Evolutionary conservation across 257 asterid species (phyloP), one percentile per base, ranked within the genome.

Genomic region (Coffea eugenioides): DNA sequence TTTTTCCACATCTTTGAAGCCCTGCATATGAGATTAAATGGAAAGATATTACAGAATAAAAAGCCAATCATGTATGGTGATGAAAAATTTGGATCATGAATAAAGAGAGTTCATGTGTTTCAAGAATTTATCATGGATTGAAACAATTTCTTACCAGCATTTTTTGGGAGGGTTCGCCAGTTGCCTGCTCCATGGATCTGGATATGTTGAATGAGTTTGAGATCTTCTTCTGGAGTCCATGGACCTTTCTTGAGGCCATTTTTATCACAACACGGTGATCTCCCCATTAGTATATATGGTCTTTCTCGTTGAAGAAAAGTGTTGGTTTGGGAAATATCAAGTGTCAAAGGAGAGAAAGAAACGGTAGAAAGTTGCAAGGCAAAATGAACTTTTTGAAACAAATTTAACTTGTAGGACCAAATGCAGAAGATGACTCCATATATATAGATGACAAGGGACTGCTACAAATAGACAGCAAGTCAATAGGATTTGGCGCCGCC

Each of bases 401-500:
- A 80, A 77, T 79, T 79, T 69, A 74, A 79, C 78, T 82, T 89
- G 85, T 85, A 74, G 85, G 90, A 66, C 87, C 71, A 71, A 66
- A 81, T 78, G 83, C 18, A 68, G 74, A 65, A 80, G 80, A 84
- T 77, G 86, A 74, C 56, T 54, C 66, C 80, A 79, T 88, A 82
- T 88, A 82, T 88, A 85, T 80, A 88, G 92, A 83, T 36, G 85
- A 69, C 68, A 72, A 73, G 79, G 65, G 67, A 31, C 31, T 36
- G 71, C 73, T 52, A 77, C 57, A 25, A 80, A 82, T 45, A 61
- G 36, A 71, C 77, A 66, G 46, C 27, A 91, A 88, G 97, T 93
- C 97, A 90, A 91, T 23, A 14, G 80, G 75, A 90, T 93, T 93
- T 93, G 97, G 97, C 57, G 89, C 97, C 95, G 97, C 82, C 97